Conservation (phyloP, 805 yeast species). For the Candida oleophila region DNA sequence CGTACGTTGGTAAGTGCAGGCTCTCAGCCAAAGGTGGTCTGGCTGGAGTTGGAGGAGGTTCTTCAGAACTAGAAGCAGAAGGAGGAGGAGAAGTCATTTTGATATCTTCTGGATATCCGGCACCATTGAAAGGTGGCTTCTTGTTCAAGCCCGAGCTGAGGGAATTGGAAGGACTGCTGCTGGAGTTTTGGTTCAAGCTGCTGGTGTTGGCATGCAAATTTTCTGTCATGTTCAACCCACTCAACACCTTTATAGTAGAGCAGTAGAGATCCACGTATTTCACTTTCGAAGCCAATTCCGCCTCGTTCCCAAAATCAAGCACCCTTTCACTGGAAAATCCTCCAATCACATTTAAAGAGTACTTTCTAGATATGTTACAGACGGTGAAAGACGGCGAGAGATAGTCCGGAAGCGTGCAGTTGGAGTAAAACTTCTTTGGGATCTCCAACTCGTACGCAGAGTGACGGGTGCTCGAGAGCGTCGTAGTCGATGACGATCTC, state of each 20-base stretch:
- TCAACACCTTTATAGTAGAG: conserved; percentile 31
- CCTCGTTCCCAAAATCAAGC: conserved; percentile 17
- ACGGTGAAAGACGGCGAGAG: conserved; percentile 55
- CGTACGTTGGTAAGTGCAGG: conserved; percentile 32
- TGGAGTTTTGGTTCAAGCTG: neutral
- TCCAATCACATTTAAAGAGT: conserved; percentile 17
- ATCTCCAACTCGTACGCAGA: conserved; percentile 42
- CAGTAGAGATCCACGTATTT: conserved; percentile 29
- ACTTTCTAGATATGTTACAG: conserved; percentile 39
- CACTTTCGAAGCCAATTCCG: conserved; percentile 15
- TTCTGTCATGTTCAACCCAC: conserved; percentile 4
- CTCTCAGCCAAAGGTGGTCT: conserved; percentile 1
- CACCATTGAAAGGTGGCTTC: neutral
- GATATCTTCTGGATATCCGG: neutral
- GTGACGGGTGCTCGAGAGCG: conserved; percentile 8
- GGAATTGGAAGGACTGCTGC: neutral
- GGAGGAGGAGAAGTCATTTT: neutral
- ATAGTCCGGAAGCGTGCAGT: conserved; percentile 45
- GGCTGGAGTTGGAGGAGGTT: neutral
- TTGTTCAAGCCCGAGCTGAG: neutral
- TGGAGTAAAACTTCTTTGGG: conserved; percentile 37
- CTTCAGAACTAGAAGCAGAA: neutral
- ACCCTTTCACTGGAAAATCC: conserved; percentile 27
- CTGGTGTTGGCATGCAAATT: neutral
- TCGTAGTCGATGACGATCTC: conserved; percentile 21